Evolutionary conservation across 139 green algal genomes (phyloP).

Genomic region (Micractinium conductrix): DNA sequence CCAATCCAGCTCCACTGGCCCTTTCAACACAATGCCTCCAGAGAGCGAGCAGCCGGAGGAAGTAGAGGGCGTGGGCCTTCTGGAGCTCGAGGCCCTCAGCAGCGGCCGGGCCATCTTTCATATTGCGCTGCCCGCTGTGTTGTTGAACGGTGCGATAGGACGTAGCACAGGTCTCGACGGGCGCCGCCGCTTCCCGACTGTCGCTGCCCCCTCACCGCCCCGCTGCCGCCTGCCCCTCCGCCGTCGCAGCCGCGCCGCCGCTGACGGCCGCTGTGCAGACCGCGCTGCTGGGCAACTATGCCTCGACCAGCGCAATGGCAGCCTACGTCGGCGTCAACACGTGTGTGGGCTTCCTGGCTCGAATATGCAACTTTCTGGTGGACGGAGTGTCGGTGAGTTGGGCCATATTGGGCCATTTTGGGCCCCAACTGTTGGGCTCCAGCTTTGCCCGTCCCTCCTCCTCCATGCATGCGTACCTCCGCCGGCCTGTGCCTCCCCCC

Average conservation of each 20-base stretch:
- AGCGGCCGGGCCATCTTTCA: conserved; percentile 14
- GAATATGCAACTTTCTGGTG: conserved; percentile 74
- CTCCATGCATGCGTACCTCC: no score
- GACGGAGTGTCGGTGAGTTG: no score
- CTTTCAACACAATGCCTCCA: no score
- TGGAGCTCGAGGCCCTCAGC: background rate
- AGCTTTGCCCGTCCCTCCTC: no score
- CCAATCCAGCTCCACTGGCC: background rate
- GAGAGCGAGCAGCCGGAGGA: no score
- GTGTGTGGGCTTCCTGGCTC: conserved; percentile 47
- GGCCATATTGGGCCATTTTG: no score
- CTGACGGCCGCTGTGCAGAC: conserved; percentile 62
- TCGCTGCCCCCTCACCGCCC: background rate
- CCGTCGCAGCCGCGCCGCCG: conserved; percentile 60
- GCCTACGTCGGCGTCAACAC: conserved; percentile 55
- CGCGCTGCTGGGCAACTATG: conserved; percentile 58
- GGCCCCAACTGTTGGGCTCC: no score
- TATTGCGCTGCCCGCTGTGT: conserved; percentile 32
- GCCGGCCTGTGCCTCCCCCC: no score
- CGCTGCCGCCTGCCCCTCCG: background rate
- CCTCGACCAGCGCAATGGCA: conserved; percentile 34
- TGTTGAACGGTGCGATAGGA: conserved; percentile 46
- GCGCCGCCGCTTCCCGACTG: background rate
- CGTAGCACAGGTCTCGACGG: background rate
- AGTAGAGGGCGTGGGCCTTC: background rate